Evolutionary conservation across 2,329 filamentous ascomycete species (phyloP).

Genomic region (Colletotrichum noveboracense): DNA sequence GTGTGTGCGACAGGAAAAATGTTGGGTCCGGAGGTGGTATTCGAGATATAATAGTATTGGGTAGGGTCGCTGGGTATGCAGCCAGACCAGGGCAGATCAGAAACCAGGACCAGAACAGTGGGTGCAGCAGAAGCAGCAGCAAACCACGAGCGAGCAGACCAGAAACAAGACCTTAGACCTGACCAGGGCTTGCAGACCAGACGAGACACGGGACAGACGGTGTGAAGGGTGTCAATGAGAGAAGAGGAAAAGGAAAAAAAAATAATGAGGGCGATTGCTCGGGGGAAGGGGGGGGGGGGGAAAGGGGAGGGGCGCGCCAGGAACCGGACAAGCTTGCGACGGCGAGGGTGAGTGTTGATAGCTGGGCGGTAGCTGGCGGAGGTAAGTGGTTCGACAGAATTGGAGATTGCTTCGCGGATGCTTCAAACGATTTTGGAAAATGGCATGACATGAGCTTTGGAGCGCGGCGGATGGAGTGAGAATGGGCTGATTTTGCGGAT

Average conservation of each 20-base stretch:
- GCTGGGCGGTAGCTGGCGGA: background rate
- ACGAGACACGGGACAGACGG: conserved; percentile 1
- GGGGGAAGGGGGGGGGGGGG: background rate
- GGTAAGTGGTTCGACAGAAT: conserved; percentile 18
- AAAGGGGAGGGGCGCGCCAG: background rate
- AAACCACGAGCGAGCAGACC: background rate
- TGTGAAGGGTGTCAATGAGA: background rate
- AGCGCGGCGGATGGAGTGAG: conserved; percentile 21
- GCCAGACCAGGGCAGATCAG: conserved; percentile 18
- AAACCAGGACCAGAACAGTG: conserved; percentile 10
- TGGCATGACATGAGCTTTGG: conserved; percentile 22
- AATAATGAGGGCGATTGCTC: background rate
- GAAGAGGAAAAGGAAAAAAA: conserved; percentile 6
- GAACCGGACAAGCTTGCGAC: conserved; percentile 15
- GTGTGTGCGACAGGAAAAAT: background rate
- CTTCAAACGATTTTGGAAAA: conserved; percentile 21
- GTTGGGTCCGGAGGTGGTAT: conserved; percentile 10
- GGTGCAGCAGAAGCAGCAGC: conserved; percentile 9
- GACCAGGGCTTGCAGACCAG: background rate
- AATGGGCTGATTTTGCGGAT: conserved; percentile 22
- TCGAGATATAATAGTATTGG: conserved; percentile 16
- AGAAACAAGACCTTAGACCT: background rate
- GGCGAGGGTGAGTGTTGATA: background rate
- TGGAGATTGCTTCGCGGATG: conserved; percentile 15
- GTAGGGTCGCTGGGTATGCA: conserved; percentile 16